phyloP scores from a whole-genome alignment of 1,139 yeast genomes.

The Pichia sp. region DNA sequence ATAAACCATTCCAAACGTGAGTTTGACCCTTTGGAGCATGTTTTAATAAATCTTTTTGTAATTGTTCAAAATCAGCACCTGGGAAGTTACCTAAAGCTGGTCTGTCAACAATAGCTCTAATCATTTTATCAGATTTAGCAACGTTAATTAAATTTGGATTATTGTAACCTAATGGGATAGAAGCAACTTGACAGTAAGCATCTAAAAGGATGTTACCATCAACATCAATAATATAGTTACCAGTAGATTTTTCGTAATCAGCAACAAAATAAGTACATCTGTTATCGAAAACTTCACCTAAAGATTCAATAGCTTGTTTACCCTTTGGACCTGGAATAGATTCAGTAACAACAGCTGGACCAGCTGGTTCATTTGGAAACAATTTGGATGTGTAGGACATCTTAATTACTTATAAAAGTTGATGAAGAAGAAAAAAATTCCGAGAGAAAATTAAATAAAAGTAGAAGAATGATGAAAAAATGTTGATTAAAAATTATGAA shows the following conservation, averaged over 20 bases:
- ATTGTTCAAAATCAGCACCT: slow-evolving; percentile 51
- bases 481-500: no score
- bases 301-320: slow-evolving; percentile 36
- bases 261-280: slow-evolving; percentile 63
- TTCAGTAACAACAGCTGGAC: slow-evolving; percentile 46
- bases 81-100: slow-evolving; percentile 79
- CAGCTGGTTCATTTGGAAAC: slow-evolving; percentile 58
- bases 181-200: slow-evolving; percentile 72
- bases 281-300: slow-evolving; percentile 54
- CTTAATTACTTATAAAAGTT: background rate
- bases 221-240: slow-evolving; percentile 66
- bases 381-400: slow-evolving; percentile 30
- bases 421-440: background rate
- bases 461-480: background rate
- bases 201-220: slow-evolving; percentile 67
- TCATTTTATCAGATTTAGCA: slow-evolving; percentile 60
- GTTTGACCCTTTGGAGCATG: slow-evolving; percentile 69
- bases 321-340: slow-evolving; percentile 62
- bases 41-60: slow-evolving; percentile 49
- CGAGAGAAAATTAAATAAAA: background rate
- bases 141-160: slow-evolving; percentile 59
- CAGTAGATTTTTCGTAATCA: slow-evolving; percentile 61
- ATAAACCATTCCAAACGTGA: slow-evolving; percentile 66
- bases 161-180: slow-evolving; percentile 74
- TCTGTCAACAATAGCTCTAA: slow-evolving; percentile 63